Percentiles rank a stretch among this genome's conserved stretches.
phyloP scores from a whole-genome alignment of 73 alveolate species.

The Paramecium sonneborni region DNA sequence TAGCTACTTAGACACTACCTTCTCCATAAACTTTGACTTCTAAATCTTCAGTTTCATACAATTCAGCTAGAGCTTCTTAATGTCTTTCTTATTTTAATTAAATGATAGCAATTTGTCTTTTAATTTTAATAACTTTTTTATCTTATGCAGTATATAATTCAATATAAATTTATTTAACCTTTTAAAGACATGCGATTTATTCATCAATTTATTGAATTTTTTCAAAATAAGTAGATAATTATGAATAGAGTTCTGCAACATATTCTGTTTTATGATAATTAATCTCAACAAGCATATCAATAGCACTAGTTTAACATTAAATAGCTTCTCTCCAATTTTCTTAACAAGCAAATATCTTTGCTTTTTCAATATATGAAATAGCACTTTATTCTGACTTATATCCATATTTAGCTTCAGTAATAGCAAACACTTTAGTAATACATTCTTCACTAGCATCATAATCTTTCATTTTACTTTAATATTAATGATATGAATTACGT shows the following conservation, averaged over 20 bases:
- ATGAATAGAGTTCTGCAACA: slow-evolving; percentile 71
- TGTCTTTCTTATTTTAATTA: slow-evolving; percentile 72
- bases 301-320: slow-evolving; percentile 69
- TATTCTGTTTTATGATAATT: slow-evolving; percentile 72
- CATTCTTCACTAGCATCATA: slow-evolving; percentile 75
- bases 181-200: slow-evolving; percentile 72
- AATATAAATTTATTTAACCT: slow-evolving; percentile 57
- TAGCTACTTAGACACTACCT: slow-evolving; percentile 80
- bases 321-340: slow-evolving; percentile 78
- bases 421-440: slow-evolving; percentile 75
- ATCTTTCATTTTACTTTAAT: slow-evolving; percentile 78
- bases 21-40: slow-evolving; percentile 87
- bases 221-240: slow-evolving; percentile 73
- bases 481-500: neutral
- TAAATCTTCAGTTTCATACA: slow-evolving; percentile 84
- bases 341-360: slow-evolving; percentile 77
- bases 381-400: slow-evolving; percentile 70
- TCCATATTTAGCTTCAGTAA: slow-evolving; percentile 76
- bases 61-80: slow-evolving; percentile 85
- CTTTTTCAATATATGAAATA: slow-evolving; percentile 74
- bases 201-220: slow-evolving; percentile 72
- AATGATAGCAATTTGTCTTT: slow-evolving; percentile 83
- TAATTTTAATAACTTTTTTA: slow-evolving; percentile 86
- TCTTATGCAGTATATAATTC: slow-evolving; percentile 77
- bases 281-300: slow-evolving; percentile 69